phyloP scores from a whole-genome alignment of 2,329 filamentous ascomycete species.

The Tolypocladium guangdongense region DNA sequence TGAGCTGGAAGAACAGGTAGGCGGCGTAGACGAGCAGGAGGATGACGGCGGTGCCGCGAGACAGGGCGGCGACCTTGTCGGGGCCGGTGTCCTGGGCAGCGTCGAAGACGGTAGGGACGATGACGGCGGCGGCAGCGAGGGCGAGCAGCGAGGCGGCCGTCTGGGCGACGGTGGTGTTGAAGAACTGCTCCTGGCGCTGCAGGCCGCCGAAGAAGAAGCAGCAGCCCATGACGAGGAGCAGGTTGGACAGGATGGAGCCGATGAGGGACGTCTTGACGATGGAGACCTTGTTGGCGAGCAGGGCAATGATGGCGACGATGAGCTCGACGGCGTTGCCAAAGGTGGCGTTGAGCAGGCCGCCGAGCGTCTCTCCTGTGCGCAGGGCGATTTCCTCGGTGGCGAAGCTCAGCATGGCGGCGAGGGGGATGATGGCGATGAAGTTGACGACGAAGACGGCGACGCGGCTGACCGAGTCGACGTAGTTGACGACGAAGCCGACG shows the following conservation, averaged over 20 bases:
- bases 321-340: constrained; percentile 91
- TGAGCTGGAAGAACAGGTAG: constrained; percentile 86
- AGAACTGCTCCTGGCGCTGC: constrained; percentile 70
- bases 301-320: constrained; percentile 78
- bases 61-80: constrained; percentile 48
- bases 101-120: constrained; percentile 83
- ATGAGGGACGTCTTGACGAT: constrained; percentile 92
- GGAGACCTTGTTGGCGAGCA: constrained; percentile 60
- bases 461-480: constrained; percentile 40
- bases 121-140: constrained; percentile 67
- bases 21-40: constrained; percentile 72
- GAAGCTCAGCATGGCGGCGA: constrained; percentile 77
- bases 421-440: constrained; percentile 84
- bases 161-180: constrained; percentile 87
- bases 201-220: constrained; percentile 84
- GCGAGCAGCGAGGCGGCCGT: constrained; percentile 75
- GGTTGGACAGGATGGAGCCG: constrained; percentile 82
- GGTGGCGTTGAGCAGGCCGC: constrained; percentile 79
- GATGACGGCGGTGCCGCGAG: constrained; percentile 67
- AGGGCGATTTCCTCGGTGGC: constrained; percentile 85
- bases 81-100: constrained; percentile 29
- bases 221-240: constrained; percentile 82
- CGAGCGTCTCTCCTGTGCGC: constrained; percentile 71
- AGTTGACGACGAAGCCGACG: constrained; percentile 66
- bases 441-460: constrained; percentile 75